These are phyloP conservation scores for Malassezia furfur DNA, from an alignment of 1,284 basidiomycete genomes.

Conservation along the genomic window DNA sequence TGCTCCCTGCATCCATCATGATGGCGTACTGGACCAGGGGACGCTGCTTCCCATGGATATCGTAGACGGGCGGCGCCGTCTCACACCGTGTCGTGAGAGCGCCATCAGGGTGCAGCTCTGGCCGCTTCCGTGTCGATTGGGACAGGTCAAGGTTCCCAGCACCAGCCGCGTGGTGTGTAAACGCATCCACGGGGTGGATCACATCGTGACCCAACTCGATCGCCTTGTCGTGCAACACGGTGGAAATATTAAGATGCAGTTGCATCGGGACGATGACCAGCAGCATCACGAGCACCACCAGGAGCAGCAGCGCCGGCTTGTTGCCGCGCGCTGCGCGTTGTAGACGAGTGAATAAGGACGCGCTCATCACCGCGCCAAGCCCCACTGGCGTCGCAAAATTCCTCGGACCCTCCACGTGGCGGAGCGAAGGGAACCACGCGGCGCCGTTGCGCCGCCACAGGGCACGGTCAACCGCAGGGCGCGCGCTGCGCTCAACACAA, in stretches of 20 bases:
- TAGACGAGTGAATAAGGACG: neutral
- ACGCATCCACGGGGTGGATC: neutral
- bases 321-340: slow-evolving; percentile 8
- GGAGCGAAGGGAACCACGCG: no score
- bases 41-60: slow-evolving; percentile 26
- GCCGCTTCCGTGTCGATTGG: slow-evolving; percentile 23
- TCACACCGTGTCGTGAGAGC: slow-evolving; percentile 38
- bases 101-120: slow-evolving; percentile 33
- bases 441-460: no score
- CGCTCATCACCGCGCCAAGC: neutral
- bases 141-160: neutral
- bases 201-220: slow-evolving; percentile 10
- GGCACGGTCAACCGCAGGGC: no score
- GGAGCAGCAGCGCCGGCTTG: slow-evolving; percentile 7
- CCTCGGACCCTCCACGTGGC: neutral
- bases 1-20: slow-evolving; percentile 96
- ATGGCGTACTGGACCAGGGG: slow-evolving; percentile 67
- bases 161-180: neutral
- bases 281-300: slow-evolving; percentile 4
- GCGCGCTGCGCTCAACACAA: no score
- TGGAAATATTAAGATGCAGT: slow-evolving; percentile 11
- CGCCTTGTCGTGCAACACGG: slow-evolving; percentile 10
- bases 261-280: slow-evolving; percentile 13
- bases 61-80: slow-evolving; percentile 18
- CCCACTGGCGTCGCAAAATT: no score